phyloP scores from a whole-genome alignment of 345 rosid species.

The Bruguiera gymnorhiza region DNA sequence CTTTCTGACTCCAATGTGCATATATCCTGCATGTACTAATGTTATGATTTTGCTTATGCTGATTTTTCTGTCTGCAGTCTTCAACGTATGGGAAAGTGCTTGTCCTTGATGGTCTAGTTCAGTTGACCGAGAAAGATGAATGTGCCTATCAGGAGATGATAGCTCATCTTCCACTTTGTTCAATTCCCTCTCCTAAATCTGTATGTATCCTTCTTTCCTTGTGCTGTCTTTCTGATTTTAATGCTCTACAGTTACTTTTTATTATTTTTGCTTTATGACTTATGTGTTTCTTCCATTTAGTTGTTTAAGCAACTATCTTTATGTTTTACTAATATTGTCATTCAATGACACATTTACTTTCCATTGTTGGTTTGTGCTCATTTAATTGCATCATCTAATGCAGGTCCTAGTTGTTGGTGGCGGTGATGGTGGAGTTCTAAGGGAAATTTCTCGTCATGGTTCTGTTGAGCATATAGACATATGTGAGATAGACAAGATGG shows the following conservation, averaged over 20 bases:
- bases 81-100: constrained; percentile 87
- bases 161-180: constrained; percentile 93
- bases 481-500: constrained; percentile 96
- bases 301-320: too few relatives aligned
- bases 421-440: constrained; percentile 95
- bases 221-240: background rate
- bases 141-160: constrained; percentile 99
- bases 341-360: background rate
- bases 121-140: constrained; percentile 95
- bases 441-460: constrained; percentile 84
- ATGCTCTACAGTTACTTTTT: too few relatives aligned
- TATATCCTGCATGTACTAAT: background rate
- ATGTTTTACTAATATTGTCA: background rate
- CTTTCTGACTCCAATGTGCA: background rate
- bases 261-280: too few relatives aligned
- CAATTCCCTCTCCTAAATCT: constrained; percentile 70
- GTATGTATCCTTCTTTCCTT: constrained; percentile 27
- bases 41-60: background rate
- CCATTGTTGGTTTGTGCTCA: constrained; percentile 1
- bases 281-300: too few relatives aligned
- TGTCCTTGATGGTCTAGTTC: constrained; percentile 94
- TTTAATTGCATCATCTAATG: constrained; percentile 3
- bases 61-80: constrained; percentile 53
- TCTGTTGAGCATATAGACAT: constrained; percentile 89
- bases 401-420: constrained; percentile 99